phyloP scores from a whole-genome alignment of 2,329 filamentous ascomycete genomes.

The Venturia aucupariae region DNA sequence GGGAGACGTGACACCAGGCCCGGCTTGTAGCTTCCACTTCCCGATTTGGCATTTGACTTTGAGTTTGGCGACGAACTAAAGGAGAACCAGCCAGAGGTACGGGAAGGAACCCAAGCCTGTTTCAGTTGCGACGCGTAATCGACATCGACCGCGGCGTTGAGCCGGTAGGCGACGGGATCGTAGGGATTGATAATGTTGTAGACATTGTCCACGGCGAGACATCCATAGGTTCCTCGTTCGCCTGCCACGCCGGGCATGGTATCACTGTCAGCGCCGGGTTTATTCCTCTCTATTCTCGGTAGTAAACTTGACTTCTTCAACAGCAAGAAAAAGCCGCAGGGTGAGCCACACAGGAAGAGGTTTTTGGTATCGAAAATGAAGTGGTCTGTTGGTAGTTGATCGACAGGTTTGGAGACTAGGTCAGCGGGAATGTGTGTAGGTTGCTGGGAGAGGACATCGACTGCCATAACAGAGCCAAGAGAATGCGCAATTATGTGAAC shows the following conservation, averaged over 20 bases:
- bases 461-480: constrained; percentile 85
- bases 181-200: constrained; percentile 83
- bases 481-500: constrained; percentile 93
- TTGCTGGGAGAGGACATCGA: constrained; percentile 84
- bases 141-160: constrained; percentile 83
- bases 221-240: constrained; percentile 74
- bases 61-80: constrained; percentile 22
- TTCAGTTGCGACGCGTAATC: constrained; percentile 69
- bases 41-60: background rate
- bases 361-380: constrained; percentile 92
- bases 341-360: constrained; percentile 82
- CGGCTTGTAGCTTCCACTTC: constrained; percentile 19
- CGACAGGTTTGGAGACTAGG: constrained; percentile 26
- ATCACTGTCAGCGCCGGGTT: constrained; percentile 65
- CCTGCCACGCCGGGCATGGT: constrained; percentile 53
- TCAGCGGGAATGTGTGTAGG: constrained; percentile 57
- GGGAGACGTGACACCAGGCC: constrained; percentile 31
- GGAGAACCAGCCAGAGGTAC: constrained; percentile 43
- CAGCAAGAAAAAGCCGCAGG: constrained; percentile 84
- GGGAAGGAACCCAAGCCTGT: constrained; percentile 68
- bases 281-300: constrained; percentile 66
- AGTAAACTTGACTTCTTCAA: constrained; percentile 65
- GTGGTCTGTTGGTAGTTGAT: constrained; percentile 40
- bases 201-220: constrained; percentile 86
- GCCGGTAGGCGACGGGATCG: constrained; percentile 77